Base-by-base conservation (phyloP, 225 moss, liverwort and hornwort species). In the Sphagnum tenellum region DNA sequence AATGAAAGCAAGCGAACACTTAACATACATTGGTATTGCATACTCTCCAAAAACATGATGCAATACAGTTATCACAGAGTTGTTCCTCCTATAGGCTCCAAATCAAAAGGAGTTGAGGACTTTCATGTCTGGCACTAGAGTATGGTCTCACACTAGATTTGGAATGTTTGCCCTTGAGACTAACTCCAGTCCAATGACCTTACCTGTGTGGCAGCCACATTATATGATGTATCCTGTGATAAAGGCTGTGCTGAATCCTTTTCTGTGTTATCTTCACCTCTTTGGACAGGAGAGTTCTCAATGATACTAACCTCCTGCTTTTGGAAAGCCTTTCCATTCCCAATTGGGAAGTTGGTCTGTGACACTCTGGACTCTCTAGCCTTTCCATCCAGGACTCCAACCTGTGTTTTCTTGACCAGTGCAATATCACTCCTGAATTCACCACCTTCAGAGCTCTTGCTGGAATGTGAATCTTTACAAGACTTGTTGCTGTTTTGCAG, bases 121-220 rank as follows among this genome's bases (percentile, higher is more conserved):
- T 29, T 29, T 29, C 29, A 29, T 29, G 29, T 29, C 29, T 29
- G 29, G 29, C 29, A 29, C 29, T 29, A 29, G 29, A 29, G 29
- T 29, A 29, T 29, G 29, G 29, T 29, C 29, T 29, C 29, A 29
- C 29, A 29, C 29, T 29, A 29, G 29, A 29, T 29, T 29, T 29
- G 29, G 29, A 29, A 29, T 29, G 29, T 29, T 29, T 29, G 29
- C 29, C 29, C 29, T 29, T 29, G 29, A 29, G 29, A 29, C 29
- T 29, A 29, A 29, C 29, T 29, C 29, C 29, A 29, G 29, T 29
- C 29, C 29, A 29, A 29, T 29, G 29, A 29, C 29, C 29, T 29
- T 29, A 82, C 79, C 79, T 82, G 82, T 13, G 79, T 67, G 46
- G 79, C 73, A 66, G 69, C 69, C 59, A 82, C 78, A 59, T 82